Base-by-base conservation (phyloP, 2,329 filamentous ascomycete species). In the Hymenoscyphus linearis region DNA sequence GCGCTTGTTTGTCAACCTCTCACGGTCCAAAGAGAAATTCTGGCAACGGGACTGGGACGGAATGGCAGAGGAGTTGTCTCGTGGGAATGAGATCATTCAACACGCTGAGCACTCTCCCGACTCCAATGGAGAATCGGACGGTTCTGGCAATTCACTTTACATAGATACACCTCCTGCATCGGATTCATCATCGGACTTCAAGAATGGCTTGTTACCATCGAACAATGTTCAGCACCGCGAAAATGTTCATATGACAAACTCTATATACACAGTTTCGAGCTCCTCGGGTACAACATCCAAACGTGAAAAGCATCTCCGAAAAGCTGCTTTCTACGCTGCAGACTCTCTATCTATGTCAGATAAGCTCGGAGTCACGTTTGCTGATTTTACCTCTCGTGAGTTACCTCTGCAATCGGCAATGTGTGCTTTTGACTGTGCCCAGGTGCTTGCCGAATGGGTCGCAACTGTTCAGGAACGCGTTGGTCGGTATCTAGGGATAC, bases 31-130 rank as follows among this genome's bases (percentile, higher is more conserved):
- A 73, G 93, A 97, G 73, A 90, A 89, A 64, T 93, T 97, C 70
- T 97, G 93, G 91, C 88, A 93, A 70, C 85, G 92, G 12, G 92
- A 99, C 72, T 98, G 91, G 81, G 91, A 96, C 65, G 89, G 88
- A 4, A 91, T 98, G 85, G 89, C 91, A 0, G 87, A 95, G 60
- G 93, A 97, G 74, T 79, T 97, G 26, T 89, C 90, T 2, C 84
- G 85, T 36, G 90, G 91, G 14, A 82, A 84, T 40, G 91, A 96
- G 65, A 84, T 92, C 14, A 80, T 88, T 25, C 88, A 90, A 66
- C 87, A 91, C 69, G 83, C 85, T 16, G 88, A 90, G 62, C 79
- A 84, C 64, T 85, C 85, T 1, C 82, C 85, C 0, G 66, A 63
- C 7, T 71, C 73, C 0, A 80, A 81, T 26, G 80, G 64, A n/a